Conservation (phyloP, 2,329 filamentous ascomycete species). For the Claviceps arundinis region DNA sequence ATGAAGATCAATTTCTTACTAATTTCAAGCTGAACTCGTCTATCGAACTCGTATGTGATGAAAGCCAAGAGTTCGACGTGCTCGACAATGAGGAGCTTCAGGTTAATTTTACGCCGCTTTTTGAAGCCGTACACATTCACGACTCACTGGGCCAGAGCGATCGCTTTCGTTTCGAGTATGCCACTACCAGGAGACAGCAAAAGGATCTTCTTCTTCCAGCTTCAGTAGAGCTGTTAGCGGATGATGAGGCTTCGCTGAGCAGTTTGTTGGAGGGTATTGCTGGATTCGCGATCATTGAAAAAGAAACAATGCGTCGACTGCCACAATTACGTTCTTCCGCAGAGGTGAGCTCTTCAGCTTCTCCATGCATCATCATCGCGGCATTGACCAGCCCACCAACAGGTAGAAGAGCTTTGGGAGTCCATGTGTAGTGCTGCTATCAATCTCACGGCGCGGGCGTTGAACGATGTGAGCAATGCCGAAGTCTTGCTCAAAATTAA, state of each 20-base stretch:
- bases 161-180: constrained; percentile 81
- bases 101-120: constrained; percentile 87
- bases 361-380: not conserved
- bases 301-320: constrained; percentile 77
- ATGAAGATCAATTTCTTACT: constrained; percentile 59
- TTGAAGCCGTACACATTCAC: constrained; percentile 92
- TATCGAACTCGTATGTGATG: constrained; percentile 89
- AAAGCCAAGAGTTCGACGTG: constrained; percentile 89
- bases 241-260: constrained; percentile 77
- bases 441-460: constrained; percentile 62
- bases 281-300: constrained; percentile 93
- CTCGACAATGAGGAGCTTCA: constrained; percentile 90
- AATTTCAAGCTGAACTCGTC: constrained; percentile 91
- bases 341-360: constrained; percentile 48
- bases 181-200: constrained; percentile 77
- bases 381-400: not conserved
- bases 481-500: constrained; percentile 91
- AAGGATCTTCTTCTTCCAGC: constrained; percentile 79
- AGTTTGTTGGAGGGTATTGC: constrained; percentile 86
- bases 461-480: constrained; percentile 72
- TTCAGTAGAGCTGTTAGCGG: constrained; percentile 62
- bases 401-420: constrained; percentile 98
- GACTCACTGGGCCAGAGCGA: constrained; percentile 87
- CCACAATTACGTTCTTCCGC: constrained; percentile 69
- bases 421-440: constrained; percentile 90